Conservation (phyloP, 2,329 filamentous ascomycete species). For the Paraphoma chrysanthemicola region DNA sequence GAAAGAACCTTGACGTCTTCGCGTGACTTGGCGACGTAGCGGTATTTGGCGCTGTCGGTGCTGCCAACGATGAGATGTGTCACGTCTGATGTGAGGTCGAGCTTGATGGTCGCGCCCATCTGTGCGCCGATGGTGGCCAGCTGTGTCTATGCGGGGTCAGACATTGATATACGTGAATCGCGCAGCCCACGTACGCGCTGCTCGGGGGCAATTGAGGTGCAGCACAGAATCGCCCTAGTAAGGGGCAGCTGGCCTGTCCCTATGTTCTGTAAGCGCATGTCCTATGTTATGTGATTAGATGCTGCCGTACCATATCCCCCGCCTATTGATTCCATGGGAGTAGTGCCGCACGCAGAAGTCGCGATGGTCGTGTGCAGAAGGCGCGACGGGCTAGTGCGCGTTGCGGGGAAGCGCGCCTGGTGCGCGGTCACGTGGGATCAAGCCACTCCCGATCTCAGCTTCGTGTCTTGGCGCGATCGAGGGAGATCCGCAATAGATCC, state of each 20-base stretch:
- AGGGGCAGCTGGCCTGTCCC: slow-evolving; percentile 48
- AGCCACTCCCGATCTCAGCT: not conserved
- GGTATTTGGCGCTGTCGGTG: slow-evolving; percentile 91
- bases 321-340: slow-evolving; percentile 29
- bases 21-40: slow-evolving; percentile 88
- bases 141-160: slow-evolving; percentile 51
- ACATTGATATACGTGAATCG: not conserved
- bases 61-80: slow-evolving; percentile 93
- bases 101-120: slow-evolving; percentile 86
- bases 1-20: slow-evolving; percentile 84
- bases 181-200: slow-evolving; percentile 65
- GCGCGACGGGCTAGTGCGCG: slow-evolving; percentile 21
- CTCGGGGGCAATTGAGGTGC: slow-evolving; percentile 82
- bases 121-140: slow-evolving; percentile 72
- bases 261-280: slow-evolving; percentile 21
- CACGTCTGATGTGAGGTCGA: slow-evolving; percentile 93
- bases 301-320: slow-evolving; percentile 36
- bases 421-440: slow-evolving; percentile 14
- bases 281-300: not conserved
- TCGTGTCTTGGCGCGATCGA: not conserved
- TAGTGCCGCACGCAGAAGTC: slow-evolving; percentile 22
- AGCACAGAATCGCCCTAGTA: slow-evolving; percentile 78
- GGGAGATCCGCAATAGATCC: slow-evolving; percentile 6
- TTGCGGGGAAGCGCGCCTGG: slow-evolving; percentile 22
- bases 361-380: slow-evolving; percentile 23